A percentile compares a stretch with the other conserved stretches of the same genome.
phyloP scores from a whole-genome alignment of 1,284 basidiomycete species.

The Malassezia equina region DNA sequence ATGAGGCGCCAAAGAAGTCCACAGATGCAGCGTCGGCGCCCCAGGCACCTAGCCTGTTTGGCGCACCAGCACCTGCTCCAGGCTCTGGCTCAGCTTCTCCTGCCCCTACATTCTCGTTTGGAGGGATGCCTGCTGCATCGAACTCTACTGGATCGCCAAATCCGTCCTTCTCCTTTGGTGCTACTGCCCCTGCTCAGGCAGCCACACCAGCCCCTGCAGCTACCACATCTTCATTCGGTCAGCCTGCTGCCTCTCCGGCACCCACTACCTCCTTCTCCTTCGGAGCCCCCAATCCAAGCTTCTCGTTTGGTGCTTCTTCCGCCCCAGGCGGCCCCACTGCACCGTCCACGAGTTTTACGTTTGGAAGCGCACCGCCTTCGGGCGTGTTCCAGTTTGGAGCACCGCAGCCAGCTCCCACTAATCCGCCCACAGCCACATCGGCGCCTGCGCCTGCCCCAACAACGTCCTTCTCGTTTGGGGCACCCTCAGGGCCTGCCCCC shows the following conservation, averaged over 20 bases:
- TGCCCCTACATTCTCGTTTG: conserved; percentile 18
- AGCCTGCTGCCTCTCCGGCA: neutral
- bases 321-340: conserved; percentile 5
- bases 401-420: neutral
- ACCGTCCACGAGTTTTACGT: conserved; percentile 12
- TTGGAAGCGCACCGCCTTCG: conserved; percentile 9
- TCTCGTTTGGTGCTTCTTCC: conserved; percentile 6
- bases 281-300: conserved; percentile 12
- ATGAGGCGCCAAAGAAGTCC: neutral
- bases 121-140: neutral
- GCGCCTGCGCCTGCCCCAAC: conserved; percentile 10
- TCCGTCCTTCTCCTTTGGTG: conserved; percentile 1
- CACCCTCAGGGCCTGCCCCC: conserved; percentile 1
- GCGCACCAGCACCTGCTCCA: neutral
- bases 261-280: conserved; percentile 16
- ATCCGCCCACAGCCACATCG: no score
- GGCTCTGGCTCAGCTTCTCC: neutral
- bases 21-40: neutral
- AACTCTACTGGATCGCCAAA: neutral
- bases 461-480: conserved; percentile 17
- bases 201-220: neutral
- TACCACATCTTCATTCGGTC: neutral
- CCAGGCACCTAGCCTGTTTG: neutral
- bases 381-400: neutral
- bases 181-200: neutral